Conservation (phyloP, 805 yeast genomes). For the Spathaspora girioi region DNA sequence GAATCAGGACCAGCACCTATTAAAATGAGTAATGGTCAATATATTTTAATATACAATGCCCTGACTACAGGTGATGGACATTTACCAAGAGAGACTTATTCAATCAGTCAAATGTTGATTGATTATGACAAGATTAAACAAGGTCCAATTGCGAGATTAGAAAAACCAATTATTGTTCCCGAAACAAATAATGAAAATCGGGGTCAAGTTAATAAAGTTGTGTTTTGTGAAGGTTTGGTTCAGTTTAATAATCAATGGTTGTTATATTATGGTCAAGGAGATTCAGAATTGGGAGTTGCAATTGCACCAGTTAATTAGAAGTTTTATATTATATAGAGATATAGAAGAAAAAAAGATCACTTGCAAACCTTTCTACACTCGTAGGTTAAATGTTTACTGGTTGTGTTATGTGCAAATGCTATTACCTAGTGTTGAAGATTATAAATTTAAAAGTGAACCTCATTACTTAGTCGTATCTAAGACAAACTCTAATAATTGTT, state of each 20-base stretch:
- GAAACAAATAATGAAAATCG: slow-evolving; percentile 28
- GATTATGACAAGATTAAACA: slow-evolving; percentile 31
- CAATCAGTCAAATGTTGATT: slow-evolving; percentile 37
- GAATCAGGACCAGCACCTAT: slow-evolving; percentile 44
- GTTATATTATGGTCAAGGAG: slow-evolving; percentile 42
- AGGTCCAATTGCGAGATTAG: slow-evolving; percentile 38
- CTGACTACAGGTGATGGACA: slow-evolving; percentile 35
- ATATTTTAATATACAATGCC: slow-evolving; percentile 36
- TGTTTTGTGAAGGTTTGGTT: slow-evolving; percentile 41
- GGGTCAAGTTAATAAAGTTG: slow-evolving; percentile 41
- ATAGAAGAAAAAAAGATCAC: too few species aligned
- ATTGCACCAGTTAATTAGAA: slow-evolving; percentile 15
- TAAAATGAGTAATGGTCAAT: slow-evolving; percentile 26
- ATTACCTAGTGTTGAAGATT: too few species aligned
- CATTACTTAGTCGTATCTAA: too few species aligned
- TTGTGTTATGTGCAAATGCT: too few species aligned
- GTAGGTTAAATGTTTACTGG: too few species aligned
- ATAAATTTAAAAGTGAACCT: too few species aligned
- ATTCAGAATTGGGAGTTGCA: slow-evolving; percentile 40
- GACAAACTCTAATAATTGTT: too few species aligned
- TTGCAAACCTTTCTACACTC: too few species aligned
- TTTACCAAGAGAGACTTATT: slow-evolving; percentile 27
- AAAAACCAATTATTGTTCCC: slow-evolving; percentile 32
- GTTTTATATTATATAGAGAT: not conserved
- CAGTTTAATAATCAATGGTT: slow-evolving; percentile 41